phyloP scores from a whole-genome alignment of 225 moss, liverwort and hornwort genomes.

The Pseudoscleropodium purum region DNA sequence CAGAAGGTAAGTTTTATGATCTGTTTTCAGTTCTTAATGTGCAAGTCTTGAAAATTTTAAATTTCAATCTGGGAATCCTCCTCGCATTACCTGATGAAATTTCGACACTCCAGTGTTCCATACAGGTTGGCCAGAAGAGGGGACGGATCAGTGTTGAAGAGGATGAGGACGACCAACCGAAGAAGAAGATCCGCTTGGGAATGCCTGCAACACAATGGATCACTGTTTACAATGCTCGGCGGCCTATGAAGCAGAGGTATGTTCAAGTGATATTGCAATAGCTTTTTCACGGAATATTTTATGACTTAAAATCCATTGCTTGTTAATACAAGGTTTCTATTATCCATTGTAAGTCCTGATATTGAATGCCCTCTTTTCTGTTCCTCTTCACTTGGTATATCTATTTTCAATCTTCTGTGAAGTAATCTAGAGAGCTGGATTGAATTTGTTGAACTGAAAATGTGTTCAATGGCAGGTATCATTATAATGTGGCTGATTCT shows the following conservation, averaged over 20 bases:
- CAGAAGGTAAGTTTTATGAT: constrained; percentile 44
- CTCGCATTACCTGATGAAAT: not conserved
- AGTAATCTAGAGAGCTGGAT: too few species aligned
- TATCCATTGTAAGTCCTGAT: fast-evolving
- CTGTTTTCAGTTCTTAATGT: not conserved
- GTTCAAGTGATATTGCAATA: not conserved
- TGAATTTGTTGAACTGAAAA: too few species aligned
- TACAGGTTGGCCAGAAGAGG: constrained; percentile 94
- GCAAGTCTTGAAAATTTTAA: not conserved
- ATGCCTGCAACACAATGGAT: constrained; percentile 99
- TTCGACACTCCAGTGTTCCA: constrained; percentile 20
- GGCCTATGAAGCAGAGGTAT: constrained; percentile 99
- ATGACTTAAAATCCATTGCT: too few species aligned
- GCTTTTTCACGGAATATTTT: too few species aligned
- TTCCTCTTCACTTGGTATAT: too few species aligned
- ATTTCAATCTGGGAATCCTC: not conserved
- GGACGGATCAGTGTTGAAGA: constrained; percentile 78
- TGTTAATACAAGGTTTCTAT: too few species aligned
- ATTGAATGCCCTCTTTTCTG: too few species aligned
- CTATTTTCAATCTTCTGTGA: not conserved
- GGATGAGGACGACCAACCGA: constrained; percentile 95
- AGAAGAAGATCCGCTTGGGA: constrained; percentile 93
- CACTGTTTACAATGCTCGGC: constrained; percentile 93
- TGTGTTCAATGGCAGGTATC: constrained; percentile 44
- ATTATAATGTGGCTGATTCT: constrained; percentile 95